phyloP scores from a whole-genome alignment of 176 grass and related monocot genomes.

The Juncus inflexus region DNA sequence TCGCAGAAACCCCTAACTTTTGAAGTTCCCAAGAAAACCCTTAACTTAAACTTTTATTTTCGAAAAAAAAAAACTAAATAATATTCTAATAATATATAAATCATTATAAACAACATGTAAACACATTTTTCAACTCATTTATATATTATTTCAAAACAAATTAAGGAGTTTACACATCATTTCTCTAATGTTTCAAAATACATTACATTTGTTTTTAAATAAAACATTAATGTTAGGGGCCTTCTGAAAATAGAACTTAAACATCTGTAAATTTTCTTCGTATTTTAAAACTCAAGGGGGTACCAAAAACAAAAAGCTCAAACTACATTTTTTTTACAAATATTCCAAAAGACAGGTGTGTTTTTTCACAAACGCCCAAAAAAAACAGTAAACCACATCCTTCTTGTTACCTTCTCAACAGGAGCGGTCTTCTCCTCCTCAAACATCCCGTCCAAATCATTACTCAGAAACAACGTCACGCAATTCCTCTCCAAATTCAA shows the following conservation, averaged over 20 bases:
- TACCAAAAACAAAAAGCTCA: neutral
- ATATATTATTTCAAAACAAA: no score
- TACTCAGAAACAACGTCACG: slow-evolving; percentile 84
- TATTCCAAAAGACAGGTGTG: no score
- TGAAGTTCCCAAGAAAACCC: no score
- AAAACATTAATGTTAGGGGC: neutral
- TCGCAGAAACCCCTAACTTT: no score
- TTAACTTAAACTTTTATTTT: no score
- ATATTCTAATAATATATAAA: no score
- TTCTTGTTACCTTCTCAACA: slow-evolving; percentile 63
- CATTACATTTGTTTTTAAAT: slow-evolving; percentile 1
- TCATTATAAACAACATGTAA: no score
- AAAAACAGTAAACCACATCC: slow-evolving; percentile 14
- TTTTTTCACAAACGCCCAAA: neutral
- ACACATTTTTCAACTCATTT: no score
- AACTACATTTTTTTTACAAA: neutral
- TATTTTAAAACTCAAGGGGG: no score
- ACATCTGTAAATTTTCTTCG: no score
- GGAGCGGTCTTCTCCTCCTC: slow-evolving; percentile 93
- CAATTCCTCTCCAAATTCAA: slow-evolving; percentile 91
- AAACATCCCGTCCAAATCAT: slow-evolving; percentile 97
- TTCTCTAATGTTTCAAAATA: slow-evolving; percentile 21
- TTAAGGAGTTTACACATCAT: no score
- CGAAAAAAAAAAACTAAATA: no score
- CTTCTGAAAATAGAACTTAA: neutral